Conservation (phyloP, 768 basidiomycete genomes). For the Lactifluus subvellereus region DNA sequence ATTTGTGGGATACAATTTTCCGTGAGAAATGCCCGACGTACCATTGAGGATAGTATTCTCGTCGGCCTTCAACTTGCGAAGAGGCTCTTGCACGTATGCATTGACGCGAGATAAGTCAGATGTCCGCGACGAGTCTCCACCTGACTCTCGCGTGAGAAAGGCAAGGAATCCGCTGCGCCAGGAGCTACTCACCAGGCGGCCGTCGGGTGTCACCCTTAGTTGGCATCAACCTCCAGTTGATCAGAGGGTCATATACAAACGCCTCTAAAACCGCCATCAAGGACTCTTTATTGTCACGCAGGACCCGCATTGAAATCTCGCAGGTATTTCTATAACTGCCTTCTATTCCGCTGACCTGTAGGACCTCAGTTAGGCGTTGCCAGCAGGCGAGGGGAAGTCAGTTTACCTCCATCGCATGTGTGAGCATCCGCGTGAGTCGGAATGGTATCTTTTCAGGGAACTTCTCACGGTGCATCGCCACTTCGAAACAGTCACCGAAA, state of each 20-base stretch:
- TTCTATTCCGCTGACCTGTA: slow-evolving; percentile 92
- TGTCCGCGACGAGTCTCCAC: slow-evolving; percentile 47
- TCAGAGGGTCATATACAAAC: slow-evolving; percentile 96
- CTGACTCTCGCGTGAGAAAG: slow-evolving; percentile 30
- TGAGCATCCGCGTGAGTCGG: slow-evolving; percentile 96
- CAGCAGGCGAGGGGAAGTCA: background rate
- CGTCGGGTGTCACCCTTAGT: slow-evolving; percentile 70
- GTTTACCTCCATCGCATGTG: slow-evolving; percentile 95
- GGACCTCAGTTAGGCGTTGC: background rate
- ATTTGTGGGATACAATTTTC: background rate
- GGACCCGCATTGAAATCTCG: slow-evolving; percentile 95
- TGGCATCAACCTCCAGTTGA: slow-evolving; percentile 94
- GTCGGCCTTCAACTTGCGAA: slow-evolving; percentile 79
- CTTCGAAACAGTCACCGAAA: slow-evolving; percentile 97
- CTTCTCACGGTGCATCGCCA: slow-evolving; percentile 96
- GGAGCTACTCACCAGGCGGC: slow-evolving; percentile 48
- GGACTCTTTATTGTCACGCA: slow-evolving; percentile 97
- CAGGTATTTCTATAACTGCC: slow-evolving; percentile 95
- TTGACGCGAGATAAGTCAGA: slow-evolving; percentile 61
- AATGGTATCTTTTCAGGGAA: slow-evolving; percentile 99
- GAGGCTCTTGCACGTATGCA: slow-evolving; percentile 72
- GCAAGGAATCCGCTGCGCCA: slow-evolving; percentile 3
- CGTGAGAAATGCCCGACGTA: slow-evolving; percentile 31
- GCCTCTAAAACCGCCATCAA: slow-evolving; percentile 98
- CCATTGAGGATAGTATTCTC: slow-evolving; percentile 94